Conservation (phyloP, 768 basidiomycete genomes). For the Pseudohyphozyma bogoriensis region DNA sequence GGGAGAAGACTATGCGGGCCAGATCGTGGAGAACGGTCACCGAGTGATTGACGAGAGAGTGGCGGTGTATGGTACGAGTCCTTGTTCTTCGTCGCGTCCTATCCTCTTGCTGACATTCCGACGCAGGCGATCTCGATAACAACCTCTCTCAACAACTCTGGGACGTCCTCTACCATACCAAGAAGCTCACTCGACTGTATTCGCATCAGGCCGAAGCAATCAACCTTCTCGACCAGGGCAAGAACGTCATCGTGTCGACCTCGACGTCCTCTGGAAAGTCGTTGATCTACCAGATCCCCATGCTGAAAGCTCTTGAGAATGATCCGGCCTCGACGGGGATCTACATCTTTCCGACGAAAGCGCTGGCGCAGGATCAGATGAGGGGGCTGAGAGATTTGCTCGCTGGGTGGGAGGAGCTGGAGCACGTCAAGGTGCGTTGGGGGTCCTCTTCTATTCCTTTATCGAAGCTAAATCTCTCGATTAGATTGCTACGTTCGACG, state of each 20-base stretch:
- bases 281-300: slow-evolving; percentile 51
- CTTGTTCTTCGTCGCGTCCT: background rate
- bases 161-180: slow-evolving; percentile 49
- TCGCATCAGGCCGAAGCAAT: slow-evolving; percentile 63
- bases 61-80: slow-evolving; percentile 47
- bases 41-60: slow-evolving; percentile 49
- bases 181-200: slow-evolving; percentile 58
- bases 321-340: slow-evolving; percentile 58
- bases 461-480: background rate
- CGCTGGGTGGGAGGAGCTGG: slow-evolving; percentile 51
- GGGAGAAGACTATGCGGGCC: slow-evolving; percentile 58
- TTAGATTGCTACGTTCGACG: slow-evolving; percentile 71
- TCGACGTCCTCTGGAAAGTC: slow-evolving; percentile 60
- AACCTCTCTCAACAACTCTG: slow-evolving; percentile 52
- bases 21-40: slow-evolving; percentile 50
- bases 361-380: slow-evolving; percentile 80
- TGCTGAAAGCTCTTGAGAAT: slow-evolving; percentile 56
- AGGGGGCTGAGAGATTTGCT: slow-evolving; percentile 59
- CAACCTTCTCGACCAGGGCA: slow-evolving; percentile 42
- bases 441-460: background rate
- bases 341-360: slow-evolving; percentile 88
- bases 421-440: slow-evolving; percentile 47
- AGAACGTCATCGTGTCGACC: slow-evolving; percentile 76
- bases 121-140: slow-evolving; percentile 44
- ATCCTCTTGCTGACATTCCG: slow-evolving; percentile 27